Percentiles rank a stretch among this genome's conserved stretches.
Evolutionary conservation across 306 rosid genomes (phyloP).

Genomic region (Betula pendula): DNA sequence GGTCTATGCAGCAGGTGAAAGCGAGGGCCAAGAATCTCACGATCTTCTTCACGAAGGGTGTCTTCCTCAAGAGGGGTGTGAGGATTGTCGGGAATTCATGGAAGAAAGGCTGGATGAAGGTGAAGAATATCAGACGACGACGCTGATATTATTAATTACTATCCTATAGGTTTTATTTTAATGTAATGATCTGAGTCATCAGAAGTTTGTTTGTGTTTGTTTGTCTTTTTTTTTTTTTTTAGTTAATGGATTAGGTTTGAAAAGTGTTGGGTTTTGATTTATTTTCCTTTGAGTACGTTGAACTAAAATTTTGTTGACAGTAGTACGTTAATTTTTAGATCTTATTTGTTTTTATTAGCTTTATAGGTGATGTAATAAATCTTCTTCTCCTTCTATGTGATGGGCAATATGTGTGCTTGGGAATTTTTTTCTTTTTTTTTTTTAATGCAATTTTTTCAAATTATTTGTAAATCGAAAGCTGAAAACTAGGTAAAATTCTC

Average conservation of each 20-base stretch:
- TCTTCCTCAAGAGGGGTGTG: conserved; percentile 60
- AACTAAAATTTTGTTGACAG: background rate
- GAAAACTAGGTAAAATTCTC: too few species aligned
- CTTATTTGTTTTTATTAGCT: background rate
- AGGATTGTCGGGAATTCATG: conserved; percentile 65
- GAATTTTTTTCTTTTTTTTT: too few species aligned
- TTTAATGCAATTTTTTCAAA: too few species aligned
- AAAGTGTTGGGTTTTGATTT: background rate
- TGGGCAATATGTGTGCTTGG: background rate
- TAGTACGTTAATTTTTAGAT: background rate
- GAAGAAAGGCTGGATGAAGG: conserved; percentile 79
- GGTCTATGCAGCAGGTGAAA: conserved; percentile 62
- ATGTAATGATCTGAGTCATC: conserved; percentile 16
- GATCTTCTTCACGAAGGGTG: too few species aligned
- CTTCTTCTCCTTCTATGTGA: background rate
- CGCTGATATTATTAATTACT: conserved; percentile 27
- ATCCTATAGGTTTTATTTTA: conserved; percentile 19
- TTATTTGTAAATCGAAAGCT: too few species aligned
- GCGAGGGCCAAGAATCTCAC: conserved; percentile 53
- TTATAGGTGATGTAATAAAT: background rate
- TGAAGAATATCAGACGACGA: conserved; percentile 58
- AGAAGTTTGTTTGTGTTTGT: background rate
- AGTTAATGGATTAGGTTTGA: background rate
- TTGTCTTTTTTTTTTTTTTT: background rate
- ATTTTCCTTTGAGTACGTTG: background rate